Evolutionary conservation across 495 filamentous ascomycete species (phyloP), one percentile per base, ranked within the genome.

Genomic region (Jackrogersella minutella): DNA sequence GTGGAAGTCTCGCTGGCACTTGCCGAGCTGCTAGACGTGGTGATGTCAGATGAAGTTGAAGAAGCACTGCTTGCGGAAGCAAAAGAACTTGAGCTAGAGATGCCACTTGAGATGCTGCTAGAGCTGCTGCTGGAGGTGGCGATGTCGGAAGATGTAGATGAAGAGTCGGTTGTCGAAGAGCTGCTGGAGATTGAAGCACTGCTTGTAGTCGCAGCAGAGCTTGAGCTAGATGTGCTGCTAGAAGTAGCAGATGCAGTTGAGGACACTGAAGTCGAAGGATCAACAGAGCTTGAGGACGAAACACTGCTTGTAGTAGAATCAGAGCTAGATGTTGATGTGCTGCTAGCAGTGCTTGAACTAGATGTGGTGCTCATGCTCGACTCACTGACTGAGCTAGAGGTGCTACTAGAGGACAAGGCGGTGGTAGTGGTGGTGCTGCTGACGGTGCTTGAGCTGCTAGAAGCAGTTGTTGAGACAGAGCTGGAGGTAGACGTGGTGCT

Each of bases 81-180:
- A 19, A 16, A 3, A 41, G 5, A 8, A 8, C 37, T 41, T 19
- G 59, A 58, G 57, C 54, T 58, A 7, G 53, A 28, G 3, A 58
- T 44, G 53, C 59, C 56, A 39, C 57, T 49, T 13, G 51, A 59
- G 8, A 61, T 31, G 49, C 28, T 65, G 17, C 34, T 30, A n/a
- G 55, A 49, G 28, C 40, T 47, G 41, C 36, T 62, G 21, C 46
- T 28, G n/a, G 39, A 9, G 14, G 16, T 44, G 22, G 40, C 40
- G 22, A 44, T 9, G 40, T 1, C 19, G 9, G 40, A 49, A 44
- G 40, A 44, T 1, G 40, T 8, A 44, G 40, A 11, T 19, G 40
- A 44, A 22, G 40, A 28, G 11, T 19, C 22, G 43, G 21, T 47
- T 21, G 11, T 47, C 21, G 43, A 47, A 47, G 43, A 19, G n/a